Base-by-base conservation (phyloP, 78 protist genomes). In the Emiliania huxleyi region DNA sequence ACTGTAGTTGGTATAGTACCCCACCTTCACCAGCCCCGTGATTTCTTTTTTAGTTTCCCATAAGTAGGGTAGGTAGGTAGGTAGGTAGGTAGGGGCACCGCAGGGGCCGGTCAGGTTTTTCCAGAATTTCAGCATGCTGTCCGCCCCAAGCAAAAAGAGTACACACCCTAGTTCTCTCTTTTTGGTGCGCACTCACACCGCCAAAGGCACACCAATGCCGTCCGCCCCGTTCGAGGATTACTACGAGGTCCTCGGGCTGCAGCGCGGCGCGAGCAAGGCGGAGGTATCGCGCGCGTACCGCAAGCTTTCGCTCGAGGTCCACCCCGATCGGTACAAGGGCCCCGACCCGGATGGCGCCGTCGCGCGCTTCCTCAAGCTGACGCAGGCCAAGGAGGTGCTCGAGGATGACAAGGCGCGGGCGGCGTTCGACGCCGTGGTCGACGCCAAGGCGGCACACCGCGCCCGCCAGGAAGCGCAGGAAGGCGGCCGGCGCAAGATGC, bases 311-410 rank as follows among this genome's bases (percentile, higher is more conserved):
- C 85, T 77, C 23, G 42, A 1, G 2, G 85, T 77, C 8, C 85
- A 77, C 85, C 85, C 85, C 29, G 85, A 77, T 21, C 85, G 85
- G 5, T 77, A 77, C 46, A 35, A 40, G 48, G 85, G 85, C 18
- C 23, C 3, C 1, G 85, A 77, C 85, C 85, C 85, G 3, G 85
- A 77, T 1, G 44, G 44, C 23, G 85, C 85, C 35, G 18, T 21
- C 4, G n/a, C 4, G 44, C 33, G 18, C 33, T 77, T 77, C 23
- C 46, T 40, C 33, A 11, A 77, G n/a, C 85, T 77, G 85, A 77
- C 85, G 46, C 25, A 40, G 85, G 85, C 85, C 29, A 77, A 77
- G 85, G 85, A 77, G 46, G 29, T 40, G 33, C 85, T 77, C n/a
- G 11, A 11, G n/a, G 85, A 77, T 26, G 85, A 37, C 35, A 77